A percentile compares a stretch with the other conserved stretches of the same genome.
Conservation (phyloP, 176 grass and related monocot species). For the Bothriochloa decipiens region DNA sequence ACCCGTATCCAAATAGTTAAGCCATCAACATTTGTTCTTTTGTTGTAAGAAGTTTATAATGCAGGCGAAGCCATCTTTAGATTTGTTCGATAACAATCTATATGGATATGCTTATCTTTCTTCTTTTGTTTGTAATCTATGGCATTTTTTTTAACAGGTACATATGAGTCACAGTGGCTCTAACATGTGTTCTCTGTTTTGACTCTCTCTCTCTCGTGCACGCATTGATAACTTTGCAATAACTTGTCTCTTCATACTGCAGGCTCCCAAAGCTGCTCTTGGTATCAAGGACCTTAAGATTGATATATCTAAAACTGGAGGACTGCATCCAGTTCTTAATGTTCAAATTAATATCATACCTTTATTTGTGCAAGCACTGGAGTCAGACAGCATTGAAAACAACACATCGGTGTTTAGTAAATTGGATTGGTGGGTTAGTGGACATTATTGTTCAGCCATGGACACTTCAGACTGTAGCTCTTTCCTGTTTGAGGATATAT, state of each 20-base stretch:
- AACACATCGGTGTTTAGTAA: constrained; percentile 53
- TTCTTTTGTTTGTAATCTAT: constrained; percentile 25
- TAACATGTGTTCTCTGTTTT: constrained; percentile 2
- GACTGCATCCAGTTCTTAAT: constrained; percentile 53
- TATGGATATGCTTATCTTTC: not conserved
- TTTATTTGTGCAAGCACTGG: constrained; percentile 70
- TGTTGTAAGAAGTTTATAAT: not conserved
- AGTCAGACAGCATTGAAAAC: constrained; percentile 47
- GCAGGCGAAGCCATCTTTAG: not conserved
- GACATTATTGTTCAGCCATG: constrained; percentile 65
- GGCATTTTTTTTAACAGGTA: not conserved
- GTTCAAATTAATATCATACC: constrained; percentile 64
- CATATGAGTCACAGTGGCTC: not conserved
- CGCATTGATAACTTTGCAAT: not conserved
- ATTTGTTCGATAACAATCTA: not conserved
- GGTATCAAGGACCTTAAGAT: constrained; percentile 74
- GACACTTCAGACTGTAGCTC: constrained; percentile 51
- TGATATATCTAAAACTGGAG: constrained; percentile 72
- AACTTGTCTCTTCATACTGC: constrained; percentile 43
- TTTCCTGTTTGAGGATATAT: constrained; percentile 59
- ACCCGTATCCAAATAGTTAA: not conserved
- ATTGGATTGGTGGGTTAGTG: constrained; percentile 52
- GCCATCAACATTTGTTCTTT: not conserved
- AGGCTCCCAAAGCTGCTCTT: constrained; percentile 80
- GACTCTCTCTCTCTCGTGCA: not conserved